A percentile compares a stretch with the other conserved stretches of the same genome.
Evolutionary conservation across 2,329 filamentous ascomycete genomes (phyloP).

Genomic region (Fusarium brevicatenulatum): DNA sequence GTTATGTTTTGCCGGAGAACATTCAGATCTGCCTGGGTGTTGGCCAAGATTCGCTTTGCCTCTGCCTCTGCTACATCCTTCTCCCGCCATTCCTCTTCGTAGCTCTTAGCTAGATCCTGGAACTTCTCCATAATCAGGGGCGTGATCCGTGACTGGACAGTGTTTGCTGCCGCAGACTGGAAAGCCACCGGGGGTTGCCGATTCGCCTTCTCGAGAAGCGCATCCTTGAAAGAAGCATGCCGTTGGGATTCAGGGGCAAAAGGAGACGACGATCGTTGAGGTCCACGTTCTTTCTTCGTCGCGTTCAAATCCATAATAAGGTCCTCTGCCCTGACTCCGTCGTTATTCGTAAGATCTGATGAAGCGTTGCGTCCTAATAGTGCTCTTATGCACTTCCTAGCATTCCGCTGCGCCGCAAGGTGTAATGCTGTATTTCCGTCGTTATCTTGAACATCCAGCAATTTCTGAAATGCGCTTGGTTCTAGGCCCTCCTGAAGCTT

Average conservation of each 20-base stretch:
- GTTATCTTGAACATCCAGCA: constrained; percentile 85
- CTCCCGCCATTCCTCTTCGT: constrained; percentile 79
- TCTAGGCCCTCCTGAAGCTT: constrained; percentile 83
- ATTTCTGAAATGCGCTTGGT: constrained; percentile 77
- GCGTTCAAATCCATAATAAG: constrained; percentile 82
- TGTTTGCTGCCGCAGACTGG: constrained; percentile 73
- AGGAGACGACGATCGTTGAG: constrained; percentile 79
- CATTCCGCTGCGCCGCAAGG: constrained; percentile 80
- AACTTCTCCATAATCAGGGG: constrained; percentile 78
- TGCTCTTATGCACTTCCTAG: constrained; percentile 88
- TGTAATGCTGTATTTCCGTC: constrained; percentile 89
- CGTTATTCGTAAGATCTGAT: constrained; percentile 82
- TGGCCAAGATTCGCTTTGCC: constrained; percentile 71
- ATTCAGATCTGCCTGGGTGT: constrained; percentile 74
- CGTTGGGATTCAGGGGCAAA: constrained; percentile 71
- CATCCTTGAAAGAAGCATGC: constrained; percentile 64
- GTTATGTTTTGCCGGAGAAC: constrained; percentile 67
- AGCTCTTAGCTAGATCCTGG: constrained; percentile 73
- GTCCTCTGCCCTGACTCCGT: constrained; percentile 85
- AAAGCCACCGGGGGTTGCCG: constrained; percentile 57
- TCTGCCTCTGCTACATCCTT: constrained; percentile 77
- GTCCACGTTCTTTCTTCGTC: constrained; percentile 71
- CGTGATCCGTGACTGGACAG: constrained; percentile 75
- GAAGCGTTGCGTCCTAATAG: constrained; percentile 82
- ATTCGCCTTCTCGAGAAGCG: constrained; percentile 54